These are phyloP conservation scores for Kodamaea lidongshanica DNA, from an alignment of 805 yeast species.

Conservation along the genomic window DNA sequence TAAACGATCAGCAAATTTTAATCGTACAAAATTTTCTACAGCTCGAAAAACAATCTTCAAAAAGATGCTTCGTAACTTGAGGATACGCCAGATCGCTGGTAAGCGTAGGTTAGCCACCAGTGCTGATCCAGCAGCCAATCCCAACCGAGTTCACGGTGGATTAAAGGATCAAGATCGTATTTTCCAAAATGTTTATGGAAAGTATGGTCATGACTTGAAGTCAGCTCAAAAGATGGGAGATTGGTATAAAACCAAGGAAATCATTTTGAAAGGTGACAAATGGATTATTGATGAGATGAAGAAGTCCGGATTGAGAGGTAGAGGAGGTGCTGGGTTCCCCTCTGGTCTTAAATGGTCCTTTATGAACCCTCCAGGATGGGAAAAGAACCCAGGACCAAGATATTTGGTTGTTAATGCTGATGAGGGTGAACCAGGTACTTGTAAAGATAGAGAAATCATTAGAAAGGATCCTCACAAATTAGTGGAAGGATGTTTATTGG, in stretches of 20 bases:
- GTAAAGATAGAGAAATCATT: slow-evolving; percentile 87
- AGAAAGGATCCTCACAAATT: slow-evolving; percentile 89
- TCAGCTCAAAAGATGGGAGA: slow-evolving; percentile 77
- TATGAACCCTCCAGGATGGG: slow-evolving; percentile 96
- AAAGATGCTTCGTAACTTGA: slow-evolving; percentile 32
- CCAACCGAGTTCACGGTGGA: slow-evolving; percentile 62
- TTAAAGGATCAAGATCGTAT: slow-evolving; percentile 78
- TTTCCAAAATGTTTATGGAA: slow-evolving; percentile 75
- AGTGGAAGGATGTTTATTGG: slow-evolving; percentile 84
- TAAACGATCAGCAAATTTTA: slow-evolving; percentile 13
- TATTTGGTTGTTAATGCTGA: slow-evolving; percentile 87
- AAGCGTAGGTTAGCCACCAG: slow-evolving; percentile 39
- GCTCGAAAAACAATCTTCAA: slow-evolving; percentile 4
- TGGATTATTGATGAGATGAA: slow-evolving; percentile 90
- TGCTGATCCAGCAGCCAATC: slow-evolving; percentile 43
- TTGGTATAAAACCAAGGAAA: slow-evolving; percentile 88
- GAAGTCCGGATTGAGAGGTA: slow-evolving; percentile 78
- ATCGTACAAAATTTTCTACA: slow-evolving; percentile 11
- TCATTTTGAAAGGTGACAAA: slow-evolving; percentile 72
- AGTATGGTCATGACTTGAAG: slow-evolving; percentile 69
- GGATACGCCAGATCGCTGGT: slow-evolving; percentile 18
- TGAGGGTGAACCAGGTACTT: slow-evolving; percentile 94
- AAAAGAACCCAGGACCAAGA: slow-evolving; percentile 82
- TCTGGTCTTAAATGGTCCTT: slow-evolving; percentile 88
- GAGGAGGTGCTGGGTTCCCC: slow-evolving; percentile 95